Percentiles rank a stretch among this genome's conserved stretches.
Evolutionary conservation across 805 yeast genomes (phyloP).

Genomic region (Wickerhamomyces bovis): DNA sequence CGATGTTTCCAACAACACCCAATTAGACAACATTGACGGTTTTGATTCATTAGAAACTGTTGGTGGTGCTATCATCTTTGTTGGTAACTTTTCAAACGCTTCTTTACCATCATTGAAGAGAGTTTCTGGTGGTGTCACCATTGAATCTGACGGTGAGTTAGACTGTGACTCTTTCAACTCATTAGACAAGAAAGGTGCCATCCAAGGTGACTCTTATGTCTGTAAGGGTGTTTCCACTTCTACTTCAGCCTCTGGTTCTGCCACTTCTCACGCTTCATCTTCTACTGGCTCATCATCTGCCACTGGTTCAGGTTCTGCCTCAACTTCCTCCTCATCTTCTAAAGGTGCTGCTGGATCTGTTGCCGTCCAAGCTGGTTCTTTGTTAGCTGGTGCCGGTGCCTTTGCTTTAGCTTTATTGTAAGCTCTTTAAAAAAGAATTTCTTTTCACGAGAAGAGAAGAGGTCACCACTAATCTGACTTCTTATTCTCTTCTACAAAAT

Average conservation of each 20-base stretch:
- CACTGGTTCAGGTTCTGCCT: slow-evolving; percentile 16
- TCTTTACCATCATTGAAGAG: slow-evolving; percentile 64
- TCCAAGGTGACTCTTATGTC: slow-evolving; percentile 84
- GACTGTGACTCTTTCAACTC: slow-evolving; percentile 73
- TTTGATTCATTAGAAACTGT: slow-evolving; percentile 68
- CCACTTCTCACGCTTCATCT: slow-evolving; percentile 26
- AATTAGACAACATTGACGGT: slow-evolving; percentile 58
- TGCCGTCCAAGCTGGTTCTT: slow-evolving; percentile 40
- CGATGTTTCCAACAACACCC: slow-evolving; percentile 78
- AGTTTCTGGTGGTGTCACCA: slow-evolving; percentile 88
- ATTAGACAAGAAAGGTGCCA: slow-evolving; percentile 70
- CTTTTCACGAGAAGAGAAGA: not conserved
- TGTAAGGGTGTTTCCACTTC: slow-evolving; percentile 60
- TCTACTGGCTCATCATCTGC: slow-evolving; percentile 25
- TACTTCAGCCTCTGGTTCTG: slow-evolving; percentile 35
- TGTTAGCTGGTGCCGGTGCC: slow-evolving; percentile 43
- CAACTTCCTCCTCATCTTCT: slow-evolving; percentile 19
- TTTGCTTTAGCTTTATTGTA: slow-evolving; percentile 40
- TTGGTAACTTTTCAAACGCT: slow-evolving; percentile 79
- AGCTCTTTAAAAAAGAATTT: slow-evolving; percentile 11
- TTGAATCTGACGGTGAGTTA: slow-evolving; percentile 72
- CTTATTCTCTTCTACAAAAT: not conserved
- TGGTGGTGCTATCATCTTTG: slow-evolving; percentile 82
- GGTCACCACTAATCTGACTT: not conserved
- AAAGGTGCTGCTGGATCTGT: slow-evolving; percentile 33